Base-by-base conservation (phyloP, 257 asterid genomes). In the Solanum virginianum region DNA sequence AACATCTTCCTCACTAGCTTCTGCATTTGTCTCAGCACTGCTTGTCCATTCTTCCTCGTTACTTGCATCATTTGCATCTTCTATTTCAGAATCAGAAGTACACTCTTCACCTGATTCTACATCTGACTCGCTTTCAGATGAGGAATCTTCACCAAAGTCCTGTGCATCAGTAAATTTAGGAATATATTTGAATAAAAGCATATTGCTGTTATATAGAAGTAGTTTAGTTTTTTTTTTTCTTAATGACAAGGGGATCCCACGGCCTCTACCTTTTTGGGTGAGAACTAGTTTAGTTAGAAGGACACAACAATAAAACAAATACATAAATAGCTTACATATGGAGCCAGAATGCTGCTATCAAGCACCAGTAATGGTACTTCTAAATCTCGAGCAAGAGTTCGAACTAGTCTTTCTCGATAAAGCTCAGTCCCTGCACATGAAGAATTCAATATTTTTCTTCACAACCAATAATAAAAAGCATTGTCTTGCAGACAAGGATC, bases 341-440 rank as follows among this genome's bases (percentile, higher is more conserved):
- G 96, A 88, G 99, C 97, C 84, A 97, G 90, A 89, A 92, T 91
- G 81, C 93, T 91, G 92, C 96, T 92, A 89, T 97, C 98, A 79
- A 97, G 98, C 88, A 94, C 91, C 93, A 97, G 86, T 82, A 97
- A 62, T 62, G 98, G 99, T 86, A 97, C 98, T 89, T 91, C 89
- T 84, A 97, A 89, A 84, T 92, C 98, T 84, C 88, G 90, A 59
- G 99, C 99, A 85, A 97, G 94, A 86, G 98, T 98, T 87, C 95
- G 91, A 90, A 97, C 98, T 92, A 97, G 75, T 93, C 99, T 93
- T 90, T 97, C 98, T 83, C 98, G 94, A 86, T 95, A 97, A 69
- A 97, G 97, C 93, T 97, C 98, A 83, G 93, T 93, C 84, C 99
- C 99, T 97, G 90, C 84, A 83, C 71, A 74, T 87, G 63, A 86